These are phyloP conservation scores for Thraustochytrium striatum DNA, from an alignment of 352 stramenopile genomes.

Conservation along the genomic window DNA sequence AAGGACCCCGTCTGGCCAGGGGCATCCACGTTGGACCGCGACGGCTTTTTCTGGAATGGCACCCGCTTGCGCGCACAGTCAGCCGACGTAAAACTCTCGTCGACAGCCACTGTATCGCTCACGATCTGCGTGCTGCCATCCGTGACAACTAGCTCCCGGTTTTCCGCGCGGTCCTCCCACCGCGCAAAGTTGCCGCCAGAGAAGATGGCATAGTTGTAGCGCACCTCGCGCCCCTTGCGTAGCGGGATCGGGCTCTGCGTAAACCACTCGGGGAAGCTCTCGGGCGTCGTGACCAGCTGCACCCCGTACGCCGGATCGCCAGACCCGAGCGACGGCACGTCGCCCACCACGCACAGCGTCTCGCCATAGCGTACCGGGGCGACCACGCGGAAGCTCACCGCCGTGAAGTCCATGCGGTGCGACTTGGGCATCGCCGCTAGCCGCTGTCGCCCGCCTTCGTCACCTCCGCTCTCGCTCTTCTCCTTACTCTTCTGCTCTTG, in stretches of 20 bases:
- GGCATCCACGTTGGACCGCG: background rate
- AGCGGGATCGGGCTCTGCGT: conserved; percentile 75
- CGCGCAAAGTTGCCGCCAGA: conserved; percentile 72
- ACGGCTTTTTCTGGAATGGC: too few species aligned
- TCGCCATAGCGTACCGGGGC: conserved; percentile 28
- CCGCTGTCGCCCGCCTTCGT: too few species aligned
- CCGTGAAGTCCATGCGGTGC: background rate
- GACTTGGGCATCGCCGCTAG: too few species aligned
- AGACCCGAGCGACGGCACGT: conserved; percentile 24
- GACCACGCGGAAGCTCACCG: conserved; percentile 15
- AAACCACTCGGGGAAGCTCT: conserved; percentile 73
- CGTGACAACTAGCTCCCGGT: conserved; percentile 64
- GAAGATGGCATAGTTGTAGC: conserved; percentile 80
- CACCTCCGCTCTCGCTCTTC: too few species aligned
- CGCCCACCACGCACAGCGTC: conserved; percentile 36
- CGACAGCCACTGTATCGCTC: too few species aligned
- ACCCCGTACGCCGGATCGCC: conserved; percentile 27
- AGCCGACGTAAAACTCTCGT: too few species aligned
- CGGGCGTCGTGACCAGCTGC: conserved; percentile 70
- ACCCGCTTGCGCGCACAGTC: too few species aligned
- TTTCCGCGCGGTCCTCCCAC: conserved; percentile 70
- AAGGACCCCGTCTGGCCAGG: background rate
- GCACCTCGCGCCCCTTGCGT: conserved; percentile 65
- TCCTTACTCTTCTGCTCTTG: too few species aligned
- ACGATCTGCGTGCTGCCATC: too few species aligned